Conservation (phyloP, 352 stramenopile genomes). For the Thraustotheca clavata region DNA sequence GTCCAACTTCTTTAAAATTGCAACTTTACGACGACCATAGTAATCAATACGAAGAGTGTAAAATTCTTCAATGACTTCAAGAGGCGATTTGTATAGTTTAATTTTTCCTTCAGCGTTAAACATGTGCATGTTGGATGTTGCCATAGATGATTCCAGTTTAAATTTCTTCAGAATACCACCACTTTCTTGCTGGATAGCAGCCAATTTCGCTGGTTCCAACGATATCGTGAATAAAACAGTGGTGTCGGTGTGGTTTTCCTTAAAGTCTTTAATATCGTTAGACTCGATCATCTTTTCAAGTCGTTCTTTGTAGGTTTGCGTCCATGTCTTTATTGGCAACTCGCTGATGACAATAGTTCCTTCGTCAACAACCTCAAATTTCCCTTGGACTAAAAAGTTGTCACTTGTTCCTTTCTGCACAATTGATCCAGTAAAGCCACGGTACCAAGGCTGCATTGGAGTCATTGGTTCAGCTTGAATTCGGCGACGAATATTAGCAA, state of each 20-base stretch:
- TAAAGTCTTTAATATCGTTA: conserved; percentile 86
- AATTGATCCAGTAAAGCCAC: conserved; percentile 86
- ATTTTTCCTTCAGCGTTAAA: conserved; percentile 92
- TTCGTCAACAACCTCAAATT: conserved; percentile 75
- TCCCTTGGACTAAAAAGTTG: conserved; percentile 79
- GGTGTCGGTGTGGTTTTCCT: conserved; percentile 90
- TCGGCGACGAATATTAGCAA: conserved; percentile 59
- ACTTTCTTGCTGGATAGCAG: conserved; percentile 50
- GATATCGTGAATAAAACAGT: conserved; percentile 87
- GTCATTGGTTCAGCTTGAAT: conserved; percentile 47
- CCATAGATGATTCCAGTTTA: conserved; percentile 92
- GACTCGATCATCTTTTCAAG: conserved; percentile 87
- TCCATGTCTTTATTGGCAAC: conserved; percentile 95
- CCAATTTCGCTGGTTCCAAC: conserved; percentile 60
- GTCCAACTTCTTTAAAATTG: conserved; percentile 80
- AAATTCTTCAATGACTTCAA: conserved; percentile 92
- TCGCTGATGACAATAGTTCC: conserved; percentile 93
- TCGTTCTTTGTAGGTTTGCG: conserved; percentile 94
- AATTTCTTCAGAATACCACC: conserved; percentile 90
- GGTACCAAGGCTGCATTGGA: conserved; percentile 85
- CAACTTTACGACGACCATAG: conserved; percentile 89
- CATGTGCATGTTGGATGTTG: conserved; percentile 96
- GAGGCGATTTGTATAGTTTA: conserved; percentile 88
- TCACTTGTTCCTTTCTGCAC: conserved; percentile 58
- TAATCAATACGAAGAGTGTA: conserved; percentile 88